A percentile compares a stretch with the other conserved stretches of the same genome.
Evolutionary conservation across 164 flowering plant species (phyloP).

Genomic region (Cinnamomum micranthum): DNA sequence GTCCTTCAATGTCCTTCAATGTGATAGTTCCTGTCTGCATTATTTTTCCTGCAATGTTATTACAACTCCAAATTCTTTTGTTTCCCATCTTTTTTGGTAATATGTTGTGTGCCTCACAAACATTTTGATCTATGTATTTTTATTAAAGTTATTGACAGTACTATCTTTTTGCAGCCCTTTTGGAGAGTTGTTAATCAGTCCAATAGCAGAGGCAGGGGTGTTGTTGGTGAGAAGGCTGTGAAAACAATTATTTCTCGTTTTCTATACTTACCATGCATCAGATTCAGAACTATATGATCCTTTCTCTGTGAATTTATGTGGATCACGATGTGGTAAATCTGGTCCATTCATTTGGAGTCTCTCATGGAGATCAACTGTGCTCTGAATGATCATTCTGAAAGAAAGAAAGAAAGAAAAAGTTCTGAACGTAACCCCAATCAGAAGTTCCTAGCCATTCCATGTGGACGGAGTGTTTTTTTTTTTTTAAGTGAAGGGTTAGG

Average conservation of each 20-base stretch:
- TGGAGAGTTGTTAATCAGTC: conserved; percentile 62
- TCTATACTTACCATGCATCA: neutral
- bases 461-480: no score
- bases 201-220: conserved; percentile 70
- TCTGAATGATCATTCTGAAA: no score
- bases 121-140: neutral
- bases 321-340: neutral
- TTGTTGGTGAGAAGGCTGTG: conserved; percentile 62
- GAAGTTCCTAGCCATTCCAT: no score
- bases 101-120: neutral
- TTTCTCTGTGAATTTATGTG: neutral
- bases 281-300: neutral
- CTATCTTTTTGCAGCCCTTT: conserved; percentile 61
- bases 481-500: no score
- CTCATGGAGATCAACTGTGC: no score
- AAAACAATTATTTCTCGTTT: neutral
- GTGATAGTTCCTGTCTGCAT: neutral
- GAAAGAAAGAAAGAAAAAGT: no score
- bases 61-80: neutral
- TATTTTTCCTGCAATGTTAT: neutral
- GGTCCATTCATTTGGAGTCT: no score
- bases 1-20: no score
- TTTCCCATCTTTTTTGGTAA: neutral
- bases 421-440: no score
- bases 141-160: no score